phyloP scores from a whole-genome alignment of 177 flowering plant genomes.

The Vitis hybrid region DNA sequence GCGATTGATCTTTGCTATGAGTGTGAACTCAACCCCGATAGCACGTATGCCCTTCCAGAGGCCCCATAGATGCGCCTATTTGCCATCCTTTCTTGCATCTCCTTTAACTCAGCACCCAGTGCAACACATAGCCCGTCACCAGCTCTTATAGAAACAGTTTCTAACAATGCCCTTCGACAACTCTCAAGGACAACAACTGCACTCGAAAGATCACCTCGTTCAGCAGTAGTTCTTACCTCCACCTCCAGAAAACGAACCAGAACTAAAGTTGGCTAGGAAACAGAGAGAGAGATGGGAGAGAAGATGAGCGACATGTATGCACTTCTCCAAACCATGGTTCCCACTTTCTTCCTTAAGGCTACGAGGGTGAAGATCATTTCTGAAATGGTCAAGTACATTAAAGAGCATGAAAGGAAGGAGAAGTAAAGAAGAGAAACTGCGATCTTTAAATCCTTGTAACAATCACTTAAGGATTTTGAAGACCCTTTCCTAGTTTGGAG shows the following conservation, averaged over 20 bases:
- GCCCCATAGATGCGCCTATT: too few relatives aligned
- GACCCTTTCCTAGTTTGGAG: slow-evolving; percentile 41
- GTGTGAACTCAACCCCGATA: too few relatives aligned
- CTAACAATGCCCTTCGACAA: too few relatives aligned
- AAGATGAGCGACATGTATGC: slow-evolving; percentile 19
- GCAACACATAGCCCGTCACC: too few relatives aligned
- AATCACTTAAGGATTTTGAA: slow-evolving; percentile 39
- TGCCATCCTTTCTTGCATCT: too few relatives aligned
- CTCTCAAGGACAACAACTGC: too few relatives aligned
- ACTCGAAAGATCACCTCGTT: too few relatives aligned
- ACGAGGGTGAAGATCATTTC: slow-evolving; percentile 7
- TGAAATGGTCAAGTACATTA: slow-evolving; percentile 22
- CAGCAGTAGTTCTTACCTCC: background rate
- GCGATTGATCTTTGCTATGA: too few relatives aligned
- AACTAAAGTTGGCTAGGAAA: background rate
- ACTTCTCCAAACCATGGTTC: slow-evolving; percentile 32
- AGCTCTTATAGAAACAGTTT: too few relatives aligned
- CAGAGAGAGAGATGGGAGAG: slow-evolving; percentile 24
- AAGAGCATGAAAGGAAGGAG: background rate
- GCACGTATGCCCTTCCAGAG: too few relatives aligned
- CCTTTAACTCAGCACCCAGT: too few relatives aligned
- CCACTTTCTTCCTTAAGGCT: slow-evolving; percentile 7
- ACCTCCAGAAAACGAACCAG: slow-evolving; percentile 9
- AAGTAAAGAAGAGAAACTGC: background rate
- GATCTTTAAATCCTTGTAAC: too few relatives aligned